Conservation (phyloP, 202 grass and related monocot genomes). For the Dendrocalamus latiflorus region DNA sequence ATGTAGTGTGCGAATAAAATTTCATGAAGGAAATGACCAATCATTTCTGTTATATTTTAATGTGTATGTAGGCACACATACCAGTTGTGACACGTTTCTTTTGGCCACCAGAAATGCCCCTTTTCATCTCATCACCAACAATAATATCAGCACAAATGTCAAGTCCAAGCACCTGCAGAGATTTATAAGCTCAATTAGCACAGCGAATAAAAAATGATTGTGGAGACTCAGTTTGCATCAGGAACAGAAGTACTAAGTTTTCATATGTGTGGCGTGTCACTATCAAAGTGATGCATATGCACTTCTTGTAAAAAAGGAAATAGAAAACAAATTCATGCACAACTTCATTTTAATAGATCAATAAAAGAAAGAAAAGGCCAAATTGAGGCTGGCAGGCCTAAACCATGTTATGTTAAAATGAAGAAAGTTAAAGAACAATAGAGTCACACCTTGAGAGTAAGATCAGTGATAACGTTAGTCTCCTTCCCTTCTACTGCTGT, state of each 20-base stretch:
- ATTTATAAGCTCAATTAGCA: slow-evolving; percentile 17
- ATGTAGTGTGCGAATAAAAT: neutral
- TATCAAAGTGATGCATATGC: neutral
- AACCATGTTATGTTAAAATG: neutral
- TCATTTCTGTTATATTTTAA: neutral
- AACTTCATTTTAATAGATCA: neutral
- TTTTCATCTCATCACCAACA: slow-evolving; percentile 58
- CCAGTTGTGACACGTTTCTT: slow-evolving; percentile 57
- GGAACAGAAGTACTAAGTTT: neutral
- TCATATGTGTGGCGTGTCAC: neutral
- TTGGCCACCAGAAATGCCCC: too few relatives aligned
- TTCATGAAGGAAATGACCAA: neutral
- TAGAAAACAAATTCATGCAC: neutral
- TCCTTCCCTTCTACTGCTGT: slow-evolving; percentile 47
- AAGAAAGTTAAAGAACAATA: neutral
- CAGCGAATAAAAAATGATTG: neutral
- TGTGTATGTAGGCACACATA: slow-evolving; percentile 10
- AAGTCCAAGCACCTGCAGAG: slow-evolving; percentile 52
- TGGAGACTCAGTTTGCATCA: neutral
- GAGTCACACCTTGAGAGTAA: slow-evolving; percentile 55
- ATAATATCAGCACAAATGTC: slow-evolving; percentile 61
- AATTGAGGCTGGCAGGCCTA: neutral
- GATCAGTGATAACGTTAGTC: slow-evolving; percentile 54
- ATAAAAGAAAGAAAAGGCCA: neutral
- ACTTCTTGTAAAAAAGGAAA: neutral